Base-by-base conservation (phyloP, 2,329 filamentous ascomycete species). In the Aspergillus tamarii region DNA sequence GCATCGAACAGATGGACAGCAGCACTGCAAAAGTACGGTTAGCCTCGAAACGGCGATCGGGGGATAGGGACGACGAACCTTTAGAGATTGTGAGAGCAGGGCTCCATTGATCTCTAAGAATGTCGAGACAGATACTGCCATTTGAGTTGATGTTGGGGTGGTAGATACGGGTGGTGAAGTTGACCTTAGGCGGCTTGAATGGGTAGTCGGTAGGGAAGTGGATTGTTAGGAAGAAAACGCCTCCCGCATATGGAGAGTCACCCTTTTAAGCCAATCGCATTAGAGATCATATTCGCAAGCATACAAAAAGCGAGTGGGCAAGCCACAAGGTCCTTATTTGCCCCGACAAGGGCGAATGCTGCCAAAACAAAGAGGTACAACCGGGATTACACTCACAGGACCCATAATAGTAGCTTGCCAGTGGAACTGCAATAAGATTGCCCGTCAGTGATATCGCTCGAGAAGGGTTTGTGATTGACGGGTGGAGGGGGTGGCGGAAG, bases 371-470 rank as follows among this genome's bases (percentile, higher is more conserved):
- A 21, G 32, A 39, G 61, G 76, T 36, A n/a, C 30, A 23, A 46
- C 12, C 21, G 7, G 11, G 14, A n/a, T 21, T 52, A 66, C 64
- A 73, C 92, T 89, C 89, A 96, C 93, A 80, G 95, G 95, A 83
- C 95, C 95, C 95, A 99, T 99, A 81, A 99, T 99, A 59, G 95
- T 99, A 76, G 95, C 95, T 90, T 99, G 95, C 95, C 95, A 99
- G 89, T 98, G 95, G 80, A 99, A 99, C 94, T 99, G 74, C 55
- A 2, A 57, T 74, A 55, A 36, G 26, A 63, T 72, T 71, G 73
- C 9, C 16, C 14, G 77, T 74, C 62, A 72, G 70, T 69, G 60
- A 57, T 65, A 63, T 30, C 19, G 63, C 53, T 50, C 64, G 12
- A 50, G n/a, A 45, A 9, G 4, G 21, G 21, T 34, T 56, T 57